phyloP scores from a whole-genome alignment of 805 yeast genomes.

The Wickerhamiella allomyrinae region DNA sequence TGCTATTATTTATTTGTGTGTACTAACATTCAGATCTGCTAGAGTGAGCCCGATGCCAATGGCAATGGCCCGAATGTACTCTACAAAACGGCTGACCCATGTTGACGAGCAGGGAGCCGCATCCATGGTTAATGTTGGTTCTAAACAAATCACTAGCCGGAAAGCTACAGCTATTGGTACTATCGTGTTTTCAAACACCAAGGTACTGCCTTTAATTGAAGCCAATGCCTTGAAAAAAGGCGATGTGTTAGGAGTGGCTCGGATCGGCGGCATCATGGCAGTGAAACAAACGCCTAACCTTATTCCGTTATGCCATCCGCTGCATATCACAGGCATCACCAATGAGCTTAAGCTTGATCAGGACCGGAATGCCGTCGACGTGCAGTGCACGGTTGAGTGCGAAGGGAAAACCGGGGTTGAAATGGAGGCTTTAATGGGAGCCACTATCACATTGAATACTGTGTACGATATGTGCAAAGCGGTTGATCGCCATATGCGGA shows the following conservation, averaged over 20 bases:
- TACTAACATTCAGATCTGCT: too few relatives aligned
- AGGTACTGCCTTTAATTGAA: slow-evolving; percentile 24
- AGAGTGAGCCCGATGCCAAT: too few relatives aligned
- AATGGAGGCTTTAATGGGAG: slow-evolving; percentile 42
- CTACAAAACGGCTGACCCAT: slow-evolving; percentile 28
- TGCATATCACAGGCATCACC: slow-evolving; percentile 30
- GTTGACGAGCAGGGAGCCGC: slow-evolving; percentile 31
- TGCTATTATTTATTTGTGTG: too few relatives aligned
- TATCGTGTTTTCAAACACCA: slow-evolving; percentile 28
- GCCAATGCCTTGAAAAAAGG: slow-evolving; percentile 35
- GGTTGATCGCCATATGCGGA: slow-evolving; percentile 35
- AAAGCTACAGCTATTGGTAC: slow-evolving; percentile 32
- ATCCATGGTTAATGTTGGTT: slow-evolving; percentile 36
- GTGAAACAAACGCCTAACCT: slow-evolving; percentile 33
- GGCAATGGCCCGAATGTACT: not conserved
- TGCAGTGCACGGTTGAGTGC: slow-evolving; percentile 31
- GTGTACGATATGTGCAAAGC: slow-evolving; percentile 49
- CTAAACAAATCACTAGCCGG: slow-evolving; percentile 29
- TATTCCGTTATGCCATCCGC: slow-evolving; percentile 40
- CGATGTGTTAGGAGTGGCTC: slow-evolving; percentile 34
- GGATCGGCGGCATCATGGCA: slow-evolving; percentile 41
- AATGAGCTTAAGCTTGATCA: slow-evolving; percentile 23
- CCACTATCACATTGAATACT: slow-evolving; percentile 31
- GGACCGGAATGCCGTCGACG: slow-evolving; percentile 18
- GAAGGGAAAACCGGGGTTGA: slow-evolving; percentile 43